These are phyloP conservation scores for Mycena leptocephala DNA, from an alignment of 768 basidiomycete genomes.

Conservation along the genomic window DNA sequence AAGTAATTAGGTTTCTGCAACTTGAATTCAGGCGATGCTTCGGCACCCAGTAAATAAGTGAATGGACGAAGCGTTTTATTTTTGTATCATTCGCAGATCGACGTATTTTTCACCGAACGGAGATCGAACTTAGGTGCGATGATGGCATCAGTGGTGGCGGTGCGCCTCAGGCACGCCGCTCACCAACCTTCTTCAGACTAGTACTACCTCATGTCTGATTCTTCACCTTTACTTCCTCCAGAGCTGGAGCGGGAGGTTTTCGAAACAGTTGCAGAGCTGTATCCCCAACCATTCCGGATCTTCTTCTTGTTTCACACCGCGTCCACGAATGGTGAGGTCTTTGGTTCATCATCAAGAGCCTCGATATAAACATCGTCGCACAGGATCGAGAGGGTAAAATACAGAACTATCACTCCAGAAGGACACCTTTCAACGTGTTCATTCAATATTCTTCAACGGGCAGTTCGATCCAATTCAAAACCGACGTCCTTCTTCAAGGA, in stretches of 20 bases:
- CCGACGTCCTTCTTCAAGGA: not conserved
- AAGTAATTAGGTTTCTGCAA: no score
- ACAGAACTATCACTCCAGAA: not conserved
- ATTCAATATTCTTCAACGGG: not conserved
- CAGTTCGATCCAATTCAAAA: not conserved
- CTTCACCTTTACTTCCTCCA: not conserved
- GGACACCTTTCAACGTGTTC: not conserved
- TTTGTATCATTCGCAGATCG: no score
- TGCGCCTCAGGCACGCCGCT: no score
- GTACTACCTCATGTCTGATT: no score
- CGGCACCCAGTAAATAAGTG: no score
- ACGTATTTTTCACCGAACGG: no score
- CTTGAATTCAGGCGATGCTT: no score
- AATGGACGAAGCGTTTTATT: no score
- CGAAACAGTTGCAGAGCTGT: not conserved
- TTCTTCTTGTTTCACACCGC: slow-evolving; percentile 9
- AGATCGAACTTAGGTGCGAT: no score
- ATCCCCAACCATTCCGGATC: not conserved
- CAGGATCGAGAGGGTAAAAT: slow-evolving; percentile 16
- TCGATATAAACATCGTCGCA: not conserved
- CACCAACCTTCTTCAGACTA: no score
- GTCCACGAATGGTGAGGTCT: slow-evolving; percentile 8
- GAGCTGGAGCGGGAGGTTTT: not conserved
- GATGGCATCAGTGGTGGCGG: no score
- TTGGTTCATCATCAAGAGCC: no score